These are phyloP conservation scores for Beauveria sp. DNA, from an alignment of 2,329 filamentous ascomycete genomes.

Conservation along the genomic window DNA sequence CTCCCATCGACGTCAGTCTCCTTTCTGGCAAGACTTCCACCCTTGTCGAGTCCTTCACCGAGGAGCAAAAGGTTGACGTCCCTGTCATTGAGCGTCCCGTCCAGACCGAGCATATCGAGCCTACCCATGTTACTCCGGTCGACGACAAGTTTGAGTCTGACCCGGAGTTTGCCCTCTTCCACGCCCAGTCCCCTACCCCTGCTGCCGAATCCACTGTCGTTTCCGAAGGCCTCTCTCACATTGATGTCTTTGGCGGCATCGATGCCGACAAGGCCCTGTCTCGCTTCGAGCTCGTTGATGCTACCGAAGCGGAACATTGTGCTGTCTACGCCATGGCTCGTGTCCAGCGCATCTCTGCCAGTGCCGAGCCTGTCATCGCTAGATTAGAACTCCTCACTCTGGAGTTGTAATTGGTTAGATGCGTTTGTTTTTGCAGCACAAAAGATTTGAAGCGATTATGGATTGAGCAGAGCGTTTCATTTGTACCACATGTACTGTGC, in stretches of 20 bases:
- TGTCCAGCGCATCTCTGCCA: conserved; percentile 41
- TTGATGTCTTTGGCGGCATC: conserved; percentile 46
- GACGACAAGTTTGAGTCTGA: conserved; percentile 57
- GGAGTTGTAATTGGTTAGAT: conserved; percentile 21
- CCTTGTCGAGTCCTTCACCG: conserved; percentile 39
- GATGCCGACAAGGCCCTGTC: conserved; percentile 56
- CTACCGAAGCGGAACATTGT: conserved; percentile 39
- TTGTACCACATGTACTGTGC: conserved; percentile 10
- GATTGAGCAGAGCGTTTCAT: conserved; percentile 10
- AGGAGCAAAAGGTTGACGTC: conserved; percentile 49
- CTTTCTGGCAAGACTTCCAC: conserved; percentile 66
- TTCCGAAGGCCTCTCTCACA: conserved; percentile 32
- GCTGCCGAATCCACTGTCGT: conserved; percentile 28
- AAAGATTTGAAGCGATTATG: conserved; percentile 9
- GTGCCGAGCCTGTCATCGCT: conserved; percentile 27
- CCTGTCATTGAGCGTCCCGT: conserved; percentile 43
- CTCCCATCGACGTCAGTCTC: conserved; percentile 48
- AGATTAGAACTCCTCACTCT: conserved; percentile 31
- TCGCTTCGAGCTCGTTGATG: conserved; percentile 57
- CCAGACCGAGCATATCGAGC: conserved; percentile 26
- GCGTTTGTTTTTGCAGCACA: conserved; percentile 7
- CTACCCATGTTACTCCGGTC: conserved; percentile 20
- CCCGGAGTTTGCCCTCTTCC: conserved; percentile 54
- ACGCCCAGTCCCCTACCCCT: conserved; percentile 30
- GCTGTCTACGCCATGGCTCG: conserved; percentile 40